Base-by-base conservation (phyloP, 768 basidiomycete genomes). In the Termitomyces sp. region DNA sequence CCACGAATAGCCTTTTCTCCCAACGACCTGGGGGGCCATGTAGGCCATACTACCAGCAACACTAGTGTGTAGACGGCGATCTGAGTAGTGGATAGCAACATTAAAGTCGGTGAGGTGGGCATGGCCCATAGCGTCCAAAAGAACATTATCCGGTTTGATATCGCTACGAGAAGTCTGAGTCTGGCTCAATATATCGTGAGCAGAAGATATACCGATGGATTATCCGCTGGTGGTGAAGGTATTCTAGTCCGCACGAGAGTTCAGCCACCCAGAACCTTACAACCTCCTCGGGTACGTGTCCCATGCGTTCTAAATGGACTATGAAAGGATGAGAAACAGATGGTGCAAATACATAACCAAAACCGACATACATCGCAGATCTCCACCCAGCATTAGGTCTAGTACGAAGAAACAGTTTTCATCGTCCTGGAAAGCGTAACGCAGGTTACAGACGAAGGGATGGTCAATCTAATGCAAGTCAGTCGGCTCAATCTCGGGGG, bases 11-110 rank as follows among this genome's bases (percentile, higher is more conserved):
- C 97, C 97, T 65, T 85, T 87, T 65, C 90, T 87, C 50, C 82
- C 83, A 43, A 98, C 78, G n/a, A 99, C 88, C 69, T 99, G 93
- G 0, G 96, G 95, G 10, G 95, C 95, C 97, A 99, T 99, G 73
- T 99, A 99, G 0, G 97, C 96, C 93, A 99, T 95, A 65, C 91
- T 94, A 3, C 97, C 97, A 7, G 97, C 96, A 15, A 99, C 90
- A 57, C 91, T 93, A 0, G 91, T 93, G 70, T 98, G 87, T 58
- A 89, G 65, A 35, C 95, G 82, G 51, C 87, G 80, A 57, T 92
- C 90, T 11, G 95, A 96, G 68, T 93, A 98, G 69, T 98, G 96
- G 8, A 98, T 96, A 22, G 96, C 97, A 61, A 99, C 94, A 65
- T 99, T 99, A 76, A 99, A 97, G 73, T 99, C 97, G 9, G 97